These are phyloP conservation scores for Zangia roseola DNA, from an alignment of 768 basidiomycete species.

Conservation along the genomic window DNA sequence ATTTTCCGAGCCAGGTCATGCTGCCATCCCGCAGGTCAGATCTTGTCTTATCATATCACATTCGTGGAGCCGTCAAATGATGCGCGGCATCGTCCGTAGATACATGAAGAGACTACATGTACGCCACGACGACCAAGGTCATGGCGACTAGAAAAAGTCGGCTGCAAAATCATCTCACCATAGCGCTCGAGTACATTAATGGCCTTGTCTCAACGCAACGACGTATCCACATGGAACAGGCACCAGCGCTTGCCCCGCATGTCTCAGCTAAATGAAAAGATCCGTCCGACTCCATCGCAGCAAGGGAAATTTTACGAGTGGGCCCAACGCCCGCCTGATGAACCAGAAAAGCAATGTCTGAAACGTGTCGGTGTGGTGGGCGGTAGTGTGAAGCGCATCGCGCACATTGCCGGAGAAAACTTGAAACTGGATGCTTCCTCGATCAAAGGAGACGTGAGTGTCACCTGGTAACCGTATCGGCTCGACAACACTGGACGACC, in stretches of 20 bases:
- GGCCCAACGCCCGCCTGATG: neutral
- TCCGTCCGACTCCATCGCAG: constrained; percentile 3
- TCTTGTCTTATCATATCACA: neutral
- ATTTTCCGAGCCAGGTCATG: neutral
- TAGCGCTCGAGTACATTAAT: neutral
- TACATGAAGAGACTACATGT: neutral
- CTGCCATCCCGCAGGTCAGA: neutral
- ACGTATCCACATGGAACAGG: too few relatives aligned
- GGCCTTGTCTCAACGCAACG: neutral
- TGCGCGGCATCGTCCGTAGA: constrained; percentile 4
- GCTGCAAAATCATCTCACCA: neutral
- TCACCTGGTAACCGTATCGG: constrained; percentile 7
- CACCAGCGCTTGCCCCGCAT: constrained; percentile 4
- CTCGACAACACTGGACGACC: neutral
- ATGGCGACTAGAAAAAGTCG: neutral
- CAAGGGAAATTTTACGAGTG: constrained; percentile 1
- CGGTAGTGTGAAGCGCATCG: neutral
- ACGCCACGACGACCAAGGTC: neutral
- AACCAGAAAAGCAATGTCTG: constrained; percentile 5
- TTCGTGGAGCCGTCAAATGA: neutral
- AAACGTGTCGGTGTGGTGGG: neutral
- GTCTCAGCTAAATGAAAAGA: constrained; percentile 8
- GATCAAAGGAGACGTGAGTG: neutral
- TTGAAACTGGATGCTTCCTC: neutral
- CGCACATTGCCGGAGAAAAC: neutral